Base-by-base conservation (phyloP, 2,329 filamentous ascomycete species). In the Sporothrix dimorphospora region DNA sequence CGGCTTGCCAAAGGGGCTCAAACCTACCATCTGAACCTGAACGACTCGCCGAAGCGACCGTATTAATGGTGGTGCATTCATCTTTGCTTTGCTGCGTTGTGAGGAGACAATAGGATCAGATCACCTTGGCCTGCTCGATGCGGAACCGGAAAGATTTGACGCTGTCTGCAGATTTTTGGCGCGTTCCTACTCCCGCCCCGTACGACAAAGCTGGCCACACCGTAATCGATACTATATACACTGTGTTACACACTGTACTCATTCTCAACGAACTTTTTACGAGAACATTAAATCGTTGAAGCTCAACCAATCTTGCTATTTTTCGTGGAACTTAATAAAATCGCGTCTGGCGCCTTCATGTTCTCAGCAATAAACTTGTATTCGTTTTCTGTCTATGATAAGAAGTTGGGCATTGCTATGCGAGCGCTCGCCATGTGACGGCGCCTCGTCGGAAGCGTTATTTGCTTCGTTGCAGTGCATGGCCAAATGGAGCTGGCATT, bases 41-140 rank as follows among this genome's bases (percentile, higher is more conserved):
- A 79, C 70, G 21, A 78, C 73, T 61, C 76, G 77, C 78, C 79
- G 78, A 61, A 79, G 72, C 72, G 80, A 79, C 77, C 80, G 76
- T 80, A 81, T 75, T 80, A 81, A 78, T 74, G 79, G 78, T 68
- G 79, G 78, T 71, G 78, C 73, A 73, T 77, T 79, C 79, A 81
- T 81, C 73, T 77, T 77, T 78, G 77, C 75, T 38, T 38, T n/a
- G 65, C 24, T 51, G 67, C 19, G 45, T 67, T 30, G 65, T 45
- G 69, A 45, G 42, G 5, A 47, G 30, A 63, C 16, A 19, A 19
- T n/a, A 11, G 16, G 51, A n/a, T 51, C 42, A 19, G n/a, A 51
- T 30, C 21, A 68, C 38, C 27, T 63, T 42, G 7, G 7, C 59
- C 24, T 47, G 11, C 45, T 19, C 27, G 61, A 59, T 71, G 42